phyloP scores from a whole-genome alignment of 352 stramenopile species.

The Phytophthora sp. region DNA sequence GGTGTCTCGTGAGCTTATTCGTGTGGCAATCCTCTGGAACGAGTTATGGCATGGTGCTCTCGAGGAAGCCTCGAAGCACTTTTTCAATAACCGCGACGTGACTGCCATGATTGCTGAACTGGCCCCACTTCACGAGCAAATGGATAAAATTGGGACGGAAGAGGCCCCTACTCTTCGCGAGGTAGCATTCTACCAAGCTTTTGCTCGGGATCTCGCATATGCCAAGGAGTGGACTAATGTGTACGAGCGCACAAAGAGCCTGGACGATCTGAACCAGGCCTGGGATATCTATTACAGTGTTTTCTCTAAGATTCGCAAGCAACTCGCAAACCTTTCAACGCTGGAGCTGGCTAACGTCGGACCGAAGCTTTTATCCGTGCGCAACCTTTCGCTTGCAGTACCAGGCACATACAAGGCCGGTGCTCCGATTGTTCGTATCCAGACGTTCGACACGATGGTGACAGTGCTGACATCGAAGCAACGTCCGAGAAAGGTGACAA shows the following conservation, averaged over 20 bases:
- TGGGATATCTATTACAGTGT: conserved; percentile 99
- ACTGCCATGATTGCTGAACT: conserved; percentile 97
- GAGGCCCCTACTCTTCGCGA: conserved; percentile 86
- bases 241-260: conserved; percentile 78
- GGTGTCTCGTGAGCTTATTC: conserved; percentile 97
- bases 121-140: conserved; percentile 92
- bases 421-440: conserved; percentile 86
- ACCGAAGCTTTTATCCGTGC: conserved; percentile 95
- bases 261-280: conserved; percentile 88
- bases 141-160: conserved; percentile 74
- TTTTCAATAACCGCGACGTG: conserved; percentile 98
- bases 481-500: conserved; percentile 97
- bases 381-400: conserved; percentile 96
- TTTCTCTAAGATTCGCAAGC: conserved; percentile 94
- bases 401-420: conserved; percentile 92
- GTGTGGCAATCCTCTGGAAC: conserved; percentile 99
- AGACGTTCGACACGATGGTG: conserved; percentile 95
- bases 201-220: conserved; percentile 92
- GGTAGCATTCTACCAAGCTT: conserved; percentile 88
- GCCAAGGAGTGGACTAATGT: conserved; percentile 87
- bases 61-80: conserved; percentile 97
- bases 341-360: conserved; percentile 98
- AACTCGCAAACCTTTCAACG: conserved; percentile 95
- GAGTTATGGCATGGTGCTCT: conserved; percentile 98
- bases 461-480: conserved; percentile 99